phyloP scores from a whole-genome alignment of 352 stramenopile species.

The Pythium vanterpoolii region DNA sequence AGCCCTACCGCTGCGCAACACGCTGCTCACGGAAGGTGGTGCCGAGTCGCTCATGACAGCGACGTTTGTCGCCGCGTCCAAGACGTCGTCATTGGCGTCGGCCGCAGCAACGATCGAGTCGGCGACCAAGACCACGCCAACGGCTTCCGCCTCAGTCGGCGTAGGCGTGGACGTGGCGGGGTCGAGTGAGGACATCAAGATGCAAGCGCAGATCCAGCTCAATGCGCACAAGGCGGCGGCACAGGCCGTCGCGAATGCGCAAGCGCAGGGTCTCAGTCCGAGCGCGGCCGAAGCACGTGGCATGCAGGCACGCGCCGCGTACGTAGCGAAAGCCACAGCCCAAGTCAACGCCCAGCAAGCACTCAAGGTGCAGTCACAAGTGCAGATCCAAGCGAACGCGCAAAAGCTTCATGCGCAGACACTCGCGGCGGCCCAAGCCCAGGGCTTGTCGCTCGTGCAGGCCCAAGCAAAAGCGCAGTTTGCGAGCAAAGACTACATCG shows the following conservation, averaged over 20 bases:
- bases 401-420: slow-evolving; percentile 88
- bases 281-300: slow-evolving; percentile 70
- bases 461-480: slow-evolving; percentile 85
- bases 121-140: slow-evolving; percentile 26
- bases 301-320: slow-evolving; percentile 79
- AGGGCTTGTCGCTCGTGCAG: slow-evolving; percentile 82
- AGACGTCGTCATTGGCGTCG: slow-evolving; percentile 37
- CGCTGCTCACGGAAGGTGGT: slow-evolving; percentile 86
- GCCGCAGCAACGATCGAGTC: slow-evolving; percentile 4
- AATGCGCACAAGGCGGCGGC: slow-evolving; percentile 82
- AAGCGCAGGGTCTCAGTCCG: slow-evolving; percentile 73
- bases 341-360: slow-evolving; percentile 81
- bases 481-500: slow-evolving; percentile 88
- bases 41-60: slow-evolving; percentile 90
- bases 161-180: slow-evolving; percentile 2
- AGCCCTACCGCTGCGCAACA: slow-evolving; percentile 78
- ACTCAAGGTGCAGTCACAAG: slow-evolving; percentile 83
- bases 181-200: slow-evolving; percentile 64
- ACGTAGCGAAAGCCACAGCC: slow-evolving; percentile 83
- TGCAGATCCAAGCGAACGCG: slow-evolving; percentile 87
- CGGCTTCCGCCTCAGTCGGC: neutral
- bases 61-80: slow-evolving; percentile 87
- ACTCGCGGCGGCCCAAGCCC: slow-evolving; percentile 74
- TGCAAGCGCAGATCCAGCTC: slow-evolving; percentile 83
- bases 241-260: slow-evolving; percentile 70